These are phyloP conservation scores for Letharia lupina DNA, from an alignment of 495 filamentous ascomycete genomes.

Conservation along the genomic window DNA sequence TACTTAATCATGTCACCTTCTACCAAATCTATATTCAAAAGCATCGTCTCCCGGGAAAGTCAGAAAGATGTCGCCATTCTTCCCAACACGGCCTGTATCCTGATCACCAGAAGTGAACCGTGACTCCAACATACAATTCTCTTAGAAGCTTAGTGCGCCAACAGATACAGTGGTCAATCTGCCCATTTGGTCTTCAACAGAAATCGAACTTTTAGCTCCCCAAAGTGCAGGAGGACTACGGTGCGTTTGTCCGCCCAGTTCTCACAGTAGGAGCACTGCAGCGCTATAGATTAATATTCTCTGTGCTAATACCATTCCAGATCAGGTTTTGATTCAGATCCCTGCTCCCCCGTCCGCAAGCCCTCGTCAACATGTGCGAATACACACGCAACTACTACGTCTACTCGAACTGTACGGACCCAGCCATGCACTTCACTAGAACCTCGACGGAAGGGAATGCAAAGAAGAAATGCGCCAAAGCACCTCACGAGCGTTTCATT, in stretches of 20 bases:
- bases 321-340: not conserved
- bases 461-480: slow-evolving; percentile 50
- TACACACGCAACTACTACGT: slow-evolving; percentile 71
- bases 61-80: slow-evolving; percentile 2
- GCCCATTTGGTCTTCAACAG: not conserved
- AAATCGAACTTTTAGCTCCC: not conserved
- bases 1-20: slow-evolving; percentile 9
- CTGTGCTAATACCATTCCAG: slow-evolving; percentile 4
- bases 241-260: not conserved
- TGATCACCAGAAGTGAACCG: not conserved
- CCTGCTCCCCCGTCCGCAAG: not conserved
- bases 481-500: slow-evolving; percentile 71
- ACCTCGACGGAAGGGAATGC: slow-evolving; percentile 56
- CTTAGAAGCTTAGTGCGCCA: not conserved
- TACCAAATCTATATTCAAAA: not conserved
- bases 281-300: not conserved
- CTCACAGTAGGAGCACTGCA: not conserved
- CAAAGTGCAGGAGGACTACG: not conserved
- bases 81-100: not conserved
- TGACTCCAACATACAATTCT: not conserved
- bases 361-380: slow-evolving; percentile 57
- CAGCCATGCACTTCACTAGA: slow-evolving; percentile 58
- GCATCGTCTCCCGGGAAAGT: not conserved
- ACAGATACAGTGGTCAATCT: not conserved
- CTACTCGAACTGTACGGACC: slow-evolving; percentile 61